Percentiles rank a stretch among this genome's conserved stretches.
phyloP scores from a whole-genome alignment of 2,329 filamentous ascomycete genomes.

The Lasiodiplodia gonubiensis region DNA sequence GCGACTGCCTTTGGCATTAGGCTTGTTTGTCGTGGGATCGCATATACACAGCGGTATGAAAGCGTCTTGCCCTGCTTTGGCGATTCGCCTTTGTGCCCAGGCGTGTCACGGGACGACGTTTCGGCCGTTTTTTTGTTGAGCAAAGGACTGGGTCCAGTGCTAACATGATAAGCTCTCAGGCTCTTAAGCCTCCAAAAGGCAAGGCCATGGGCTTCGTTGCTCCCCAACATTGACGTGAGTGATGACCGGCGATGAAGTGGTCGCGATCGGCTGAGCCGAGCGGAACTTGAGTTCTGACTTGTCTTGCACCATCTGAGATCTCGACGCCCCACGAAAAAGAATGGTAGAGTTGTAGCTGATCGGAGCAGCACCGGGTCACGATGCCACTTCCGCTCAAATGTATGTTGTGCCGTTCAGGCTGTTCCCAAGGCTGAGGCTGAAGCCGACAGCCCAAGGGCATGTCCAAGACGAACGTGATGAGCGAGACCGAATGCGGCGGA shows the following conservation, averaged over 20 bases:
- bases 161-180: not conserved
- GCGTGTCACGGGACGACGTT: too few relatives aligned
- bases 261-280: slow-evolving; percentile 13
- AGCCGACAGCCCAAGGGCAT: not conserved
- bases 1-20: too few relatives aligned
- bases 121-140: too few relatives aligned
- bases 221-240: not conserved
- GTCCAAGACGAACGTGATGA: not conserved
- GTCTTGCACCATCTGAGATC: not conserved
- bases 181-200: not conserved
- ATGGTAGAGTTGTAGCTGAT: not conserved
- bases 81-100: too few relatives aligned
- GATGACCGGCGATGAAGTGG: not conserved
- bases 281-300: not conserved
- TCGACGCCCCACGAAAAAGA: not conserved
- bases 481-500: not conserved
- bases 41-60: too few relatives aligned
- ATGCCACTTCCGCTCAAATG: not conserved
- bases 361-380: not conserved
- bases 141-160: not conserved
- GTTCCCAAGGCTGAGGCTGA: not conserved
- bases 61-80: too few relatives aligned
- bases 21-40: too few relatives aligned
- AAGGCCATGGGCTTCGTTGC: not conserved
- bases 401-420: not conserved